These are phyloP conservation scores for Lumnitzera littorea DNA, from an alignment of 345 rosid genomes.

Conservation along the genomic window DNA sequence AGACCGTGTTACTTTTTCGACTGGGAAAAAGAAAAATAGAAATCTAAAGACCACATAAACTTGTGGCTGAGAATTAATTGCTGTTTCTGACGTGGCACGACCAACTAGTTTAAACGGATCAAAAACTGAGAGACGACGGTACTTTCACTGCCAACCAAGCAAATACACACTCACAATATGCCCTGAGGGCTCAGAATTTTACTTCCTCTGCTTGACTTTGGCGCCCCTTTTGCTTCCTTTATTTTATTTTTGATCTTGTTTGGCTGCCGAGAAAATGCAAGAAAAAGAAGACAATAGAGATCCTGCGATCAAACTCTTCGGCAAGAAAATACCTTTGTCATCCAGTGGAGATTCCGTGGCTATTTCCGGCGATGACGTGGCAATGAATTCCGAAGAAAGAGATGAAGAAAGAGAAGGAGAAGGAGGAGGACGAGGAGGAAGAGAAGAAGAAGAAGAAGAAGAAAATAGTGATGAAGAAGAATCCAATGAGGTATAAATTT, in stretches of 20 bases:
- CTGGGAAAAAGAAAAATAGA: conserved; percentile 16
- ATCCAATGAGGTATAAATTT: conserved; percentile 42
- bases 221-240: conserved; percentile 6
- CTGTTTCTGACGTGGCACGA: conserved; percentile 68
- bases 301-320: conserved; percentile 74
- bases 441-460: conserved; percentile 3
- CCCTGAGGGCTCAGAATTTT: too few species aligned
- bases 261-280: conserved; percentile 33
- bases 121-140: conserved; percentile 25
- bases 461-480: conserved; percentile 5
- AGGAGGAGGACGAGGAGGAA: conserved; percentile 1
- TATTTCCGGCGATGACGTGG: conserved; percentile 10
- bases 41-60: conserved; percentile 70
- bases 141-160: conserved; percentile 19
- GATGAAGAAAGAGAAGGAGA: conserved; percentile 16
- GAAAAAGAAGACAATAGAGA: conserved; percentile 27
- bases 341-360: conserved; percentile 16
- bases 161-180: background rate
- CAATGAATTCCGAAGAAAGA: conserved; percentile 8
- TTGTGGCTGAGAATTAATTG: conserved; percentile 77
- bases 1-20: too few species aligned
- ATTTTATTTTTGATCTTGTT: conserved; percentile 9
- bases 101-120: conserved; percentile 61
- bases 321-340: conserved; percentile 54
- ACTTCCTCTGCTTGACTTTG: conserved; percentile 9